phyloP scores from a whole-genome alignment of 331 rosid species.

The Pyrus hybrid region DNA sequence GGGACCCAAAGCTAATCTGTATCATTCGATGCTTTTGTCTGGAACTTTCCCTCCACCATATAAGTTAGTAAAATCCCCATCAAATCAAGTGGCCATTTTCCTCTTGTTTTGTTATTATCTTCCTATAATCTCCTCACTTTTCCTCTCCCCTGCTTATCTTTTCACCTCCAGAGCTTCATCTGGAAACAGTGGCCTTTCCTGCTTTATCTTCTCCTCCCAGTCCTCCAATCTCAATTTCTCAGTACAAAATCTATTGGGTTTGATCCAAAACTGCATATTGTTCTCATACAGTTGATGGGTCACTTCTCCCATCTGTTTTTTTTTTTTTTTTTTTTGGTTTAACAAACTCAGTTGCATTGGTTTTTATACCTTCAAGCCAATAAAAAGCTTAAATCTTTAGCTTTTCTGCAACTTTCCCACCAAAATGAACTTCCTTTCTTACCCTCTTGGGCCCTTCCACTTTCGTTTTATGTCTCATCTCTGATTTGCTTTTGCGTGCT shows the following conservation, averaged over 20 bases:
- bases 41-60: conserved; percentile 30
- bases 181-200: conserved; percentile 1
- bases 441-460: neutral
- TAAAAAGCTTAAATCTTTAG: neutral
- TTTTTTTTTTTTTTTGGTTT: neutral
- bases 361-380: neutral
- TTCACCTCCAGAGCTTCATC: neutral
- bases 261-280: neutral
- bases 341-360: neutral
- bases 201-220: conserved; percentile 4
- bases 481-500: neutral
- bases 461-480: neutral
- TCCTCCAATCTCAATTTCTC: neutral
- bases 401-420: conserved; percentile 5
- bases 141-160: conserved; percentile 1
- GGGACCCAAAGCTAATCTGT: conserved; percentile 36
- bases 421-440: neutral
- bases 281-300: neutral
- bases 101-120: conserved; percentile 26
- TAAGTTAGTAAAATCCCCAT: neutral
- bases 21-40: conserved; percentile 28
- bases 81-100: conserved; percentile 14
- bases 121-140: neutral
- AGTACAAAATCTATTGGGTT: neutral
- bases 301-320: neutral